These are phyloP conservation scores for Moniliophthora roreri DNA, from an alignment of 1,284 basidiomycete genomes.

Conservation along the genomic window DNA sequence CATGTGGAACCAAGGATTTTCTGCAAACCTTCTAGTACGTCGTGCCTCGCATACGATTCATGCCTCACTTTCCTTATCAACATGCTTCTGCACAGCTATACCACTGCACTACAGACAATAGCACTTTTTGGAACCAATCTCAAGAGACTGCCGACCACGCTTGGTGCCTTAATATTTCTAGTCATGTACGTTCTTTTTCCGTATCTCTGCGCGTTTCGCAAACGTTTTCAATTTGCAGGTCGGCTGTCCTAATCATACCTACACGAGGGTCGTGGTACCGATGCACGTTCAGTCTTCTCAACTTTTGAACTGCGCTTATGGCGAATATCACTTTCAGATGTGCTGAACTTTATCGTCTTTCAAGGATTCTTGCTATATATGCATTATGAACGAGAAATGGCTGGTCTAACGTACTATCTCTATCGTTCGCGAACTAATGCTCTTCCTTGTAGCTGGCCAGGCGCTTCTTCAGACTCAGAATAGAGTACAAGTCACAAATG, in stretches of 20 bases:
- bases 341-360: conserved; percentile 58
- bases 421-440: conserved; percentile 1
- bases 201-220: neutral
- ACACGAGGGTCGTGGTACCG: conserved; percentile 38
- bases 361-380: conserved; percentile 58
- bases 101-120: conserved; percentile 64
- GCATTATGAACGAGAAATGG: conserved; percentile 48
- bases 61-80: conserved; percentile 6
- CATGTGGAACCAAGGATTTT: conserved; percentile 51
- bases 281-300: conserved; percentile 30
- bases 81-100: conserved; percentile 39
- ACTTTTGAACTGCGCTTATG: neutral
- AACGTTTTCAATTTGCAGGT: conserved; percentile 26
- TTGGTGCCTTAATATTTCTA: conserved; percentile 50
- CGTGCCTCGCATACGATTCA: neutral
- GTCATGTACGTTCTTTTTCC: conserved; percentile 39
- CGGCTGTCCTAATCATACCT: conserved; percentile 45
- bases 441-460: conserved; percentile 36
- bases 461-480: conserved; percentile 42
- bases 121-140: conserved; percentile 66
- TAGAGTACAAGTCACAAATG: conserved; percentile 72
- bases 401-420: conserved; percentile 13
- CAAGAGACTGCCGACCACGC: conserved; percentile 52
- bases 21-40: conserved; percentile 56
- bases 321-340: conserved; percentile 28